Base-by-base conservation (phyloP, 1,139 yeast species). In the Protomyces lactucae-debilis region DNA sequence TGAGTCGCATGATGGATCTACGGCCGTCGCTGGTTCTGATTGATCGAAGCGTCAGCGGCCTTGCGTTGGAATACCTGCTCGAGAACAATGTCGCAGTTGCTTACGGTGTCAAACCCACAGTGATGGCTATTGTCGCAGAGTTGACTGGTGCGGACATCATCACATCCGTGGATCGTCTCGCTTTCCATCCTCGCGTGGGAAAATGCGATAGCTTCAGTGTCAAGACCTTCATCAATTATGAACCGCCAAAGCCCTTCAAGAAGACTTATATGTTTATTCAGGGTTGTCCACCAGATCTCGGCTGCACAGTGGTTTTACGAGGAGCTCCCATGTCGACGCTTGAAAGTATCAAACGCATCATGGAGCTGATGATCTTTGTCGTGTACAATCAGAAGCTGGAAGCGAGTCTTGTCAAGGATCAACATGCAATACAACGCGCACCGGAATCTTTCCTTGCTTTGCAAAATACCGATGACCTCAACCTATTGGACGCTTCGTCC, bases 121-220 rank as follows among this genome's bases (percentile, higher is more conserved):
- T 91, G 0, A 82, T 95, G 59, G 88, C 87, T 70, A 80, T 96
- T 66, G 82, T 93, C 12, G 84, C 97, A 0, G 78, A 93, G 65
- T 81, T 90, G 69, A 88, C 97, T 0, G 85, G 83, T 64, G 93
- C 96, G 0, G 97, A 91, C 71, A 85, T 95, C 37, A 83, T 85
- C 3, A 78, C 82, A 1, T 84, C 91, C 0, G 82, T 85, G 67
- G 91, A 87, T 69, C 81, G 83, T 67, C 75, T 87, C 18, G 85
- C 88, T 0, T 76, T 80, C 54, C 75, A 80, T 71, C 84, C 88
- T 1, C 77, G 76, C 23, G 78, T 93, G 57, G 99, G 99, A 0
- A 78, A 79, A 3, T 92, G 98, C 74, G 83, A 80, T 6, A 73
- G 76, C 25, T 87, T 93, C 72, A 89, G 86, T 67, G 90, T 89